Evolutionary conservation across 495 filamentous ascomycete species (phyloP).

Genomic region (Endocarpon pusillum): DNA sequence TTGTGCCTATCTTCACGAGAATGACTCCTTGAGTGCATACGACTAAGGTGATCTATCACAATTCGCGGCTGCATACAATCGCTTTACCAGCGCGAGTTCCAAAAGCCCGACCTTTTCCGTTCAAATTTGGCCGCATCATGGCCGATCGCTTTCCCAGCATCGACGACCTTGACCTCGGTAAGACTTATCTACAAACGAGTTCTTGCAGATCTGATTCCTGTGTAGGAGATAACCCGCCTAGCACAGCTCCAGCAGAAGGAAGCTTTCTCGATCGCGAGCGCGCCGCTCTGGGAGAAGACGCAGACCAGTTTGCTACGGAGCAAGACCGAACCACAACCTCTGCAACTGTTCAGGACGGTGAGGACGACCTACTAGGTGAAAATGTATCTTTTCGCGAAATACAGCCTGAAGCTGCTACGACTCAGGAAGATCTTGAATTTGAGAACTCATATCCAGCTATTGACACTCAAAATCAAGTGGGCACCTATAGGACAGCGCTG

Average conservation of each 20-base stretch:
- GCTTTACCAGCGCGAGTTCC: not conserved
- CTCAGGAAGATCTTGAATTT: conserved; percentile 53
- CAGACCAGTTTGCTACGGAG: conserved; percentile 69
- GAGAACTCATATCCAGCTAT: conserved; percentile 80
- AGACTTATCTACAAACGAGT: conserved; percentile 15
- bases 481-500: conserved; percentile 6
- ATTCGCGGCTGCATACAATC: too few relatives aligned
- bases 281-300: conserved; percentile 78
- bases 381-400: conserved; percentile 20
- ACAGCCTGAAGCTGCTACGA: conserved; percentile 16
- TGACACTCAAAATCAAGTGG: conserved; percentile 63
- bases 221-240: conserved; percentile 13
- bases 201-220: conserved; percentile 10
- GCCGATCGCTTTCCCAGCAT: conserved; percentile 92
- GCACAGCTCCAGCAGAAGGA: too few relatives aligned
- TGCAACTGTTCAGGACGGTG: conserved; percentile 35
- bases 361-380: conserved; percentile 62
- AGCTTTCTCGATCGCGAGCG: conserved; percentile 87
- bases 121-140: conserved; percentile 39
- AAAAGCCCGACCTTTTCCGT: not conserved
- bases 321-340: conserved; percentile 45
- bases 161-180: conserved; percentile 88
- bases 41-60: too few relatives aligned
- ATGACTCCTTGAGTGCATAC: too few relatives aligned
- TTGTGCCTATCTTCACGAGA: too few relatives aligned